Conservation (phyloP, 2,329 filamentous ascomycete species). For the Bipolaris sorokiniana region DNA sequence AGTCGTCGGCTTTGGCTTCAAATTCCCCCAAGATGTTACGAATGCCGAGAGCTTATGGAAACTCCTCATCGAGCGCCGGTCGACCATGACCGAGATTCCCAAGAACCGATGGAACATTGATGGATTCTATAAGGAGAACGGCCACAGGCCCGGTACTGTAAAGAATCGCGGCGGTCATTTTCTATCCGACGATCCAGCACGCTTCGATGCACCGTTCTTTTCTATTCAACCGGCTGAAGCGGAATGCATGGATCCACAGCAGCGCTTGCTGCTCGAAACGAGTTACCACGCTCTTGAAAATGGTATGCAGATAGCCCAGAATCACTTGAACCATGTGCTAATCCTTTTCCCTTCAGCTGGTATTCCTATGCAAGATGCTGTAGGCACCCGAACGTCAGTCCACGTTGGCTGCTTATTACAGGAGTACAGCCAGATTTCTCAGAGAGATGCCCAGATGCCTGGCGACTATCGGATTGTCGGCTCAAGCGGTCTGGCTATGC, state of each 20-base stretch:
- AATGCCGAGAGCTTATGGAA: slow-evolving; percentile 28
- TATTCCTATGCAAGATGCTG: slow-evolving; percentile 19
- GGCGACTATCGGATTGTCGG: slow-evolving; percentile 16
- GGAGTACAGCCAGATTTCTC: slow-evolving; percentile 20
- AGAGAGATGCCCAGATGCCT: slow-evolving; percentile 18
- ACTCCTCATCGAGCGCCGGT: slow-evolving; percentile 23
- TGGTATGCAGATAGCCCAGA: slow-evolving; percentile 3
- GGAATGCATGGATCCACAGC: slow-evolving; percentile 34
- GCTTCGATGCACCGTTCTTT: slow-evolving; percentile 36
- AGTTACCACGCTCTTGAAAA: slow-evolving; percentile 40
- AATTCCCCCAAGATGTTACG: slow-evolving; percentile 29
- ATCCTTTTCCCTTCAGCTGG: slow-evolving; percentile 13
- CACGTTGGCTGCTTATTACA: slow-evolving; percentile 22
- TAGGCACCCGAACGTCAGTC: slow-evolving; percentile 27
- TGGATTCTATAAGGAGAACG: slow-evolving; percentile 24
- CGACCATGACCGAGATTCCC: slow-evolving; percentile 24
- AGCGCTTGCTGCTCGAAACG: slow-evolving; percentile 34
- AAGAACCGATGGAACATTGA: slow-evolving; percentile 26
- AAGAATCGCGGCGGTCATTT: slow-evolving; percentile 28
- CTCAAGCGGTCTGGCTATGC: slow-evolving; percentile 16
- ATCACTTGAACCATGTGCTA: neutral
- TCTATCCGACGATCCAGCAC: slow-evolving; percentile 21
- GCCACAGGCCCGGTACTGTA: slow-evolving; percentile 15
- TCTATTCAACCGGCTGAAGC: slow-evolving; percentile 27
- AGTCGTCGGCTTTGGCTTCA: slow-evolving; percentile 46